A percentile compares a stretch with the other conserved stretches of the same genome.
phyloP scores from a whole-genome alignment of 1,284 basidiomycete species.

The Pseudozyma pruni region DNA sequence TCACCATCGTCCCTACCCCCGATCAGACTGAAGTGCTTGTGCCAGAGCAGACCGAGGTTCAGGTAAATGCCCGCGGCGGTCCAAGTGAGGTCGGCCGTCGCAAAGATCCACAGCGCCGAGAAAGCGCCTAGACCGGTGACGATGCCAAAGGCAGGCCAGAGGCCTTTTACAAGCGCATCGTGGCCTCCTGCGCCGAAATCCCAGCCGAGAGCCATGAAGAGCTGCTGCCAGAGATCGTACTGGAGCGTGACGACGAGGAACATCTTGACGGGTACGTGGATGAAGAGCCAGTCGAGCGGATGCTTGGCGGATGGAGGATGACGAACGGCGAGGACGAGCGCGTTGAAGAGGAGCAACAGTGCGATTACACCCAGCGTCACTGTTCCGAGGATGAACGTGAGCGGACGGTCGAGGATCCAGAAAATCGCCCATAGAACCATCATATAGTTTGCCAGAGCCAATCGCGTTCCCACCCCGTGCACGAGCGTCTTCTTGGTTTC shows the following conservation, averaged over 20 bases:
- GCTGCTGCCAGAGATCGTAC: slow-evolving; percentile 70
- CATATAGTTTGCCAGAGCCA: slow-evolving; percentile 82
- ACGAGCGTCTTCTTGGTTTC: slow-evolving; percentile 75
- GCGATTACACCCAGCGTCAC: slow-evolving; percentile 48
- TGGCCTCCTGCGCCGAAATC: slow-evolving; percentile 51
- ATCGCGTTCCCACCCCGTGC: slow-evolving; percentile 78
- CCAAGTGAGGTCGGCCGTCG: slow-evolving; percentile 56
- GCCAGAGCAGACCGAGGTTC: slow-evolving; percentile 55
- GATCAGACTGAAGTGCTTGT: slow-evolving; percentile 45
- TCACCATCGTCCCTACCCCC: slow-evolving; percentile 40
- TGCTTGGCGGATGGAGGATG: slow-evolving; percentile 67
- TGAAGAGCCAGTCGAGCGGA: slow-evolving; percentile 71
- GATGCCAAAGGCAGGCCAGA: slow-evolving; percentile 59
- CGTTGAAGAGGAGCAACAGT: slow-evolving; percentile 54
- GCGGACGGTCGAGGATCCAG: slow-evolving; percentile 73
- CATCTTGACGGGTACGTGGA: slow-evolving; percentile 71
- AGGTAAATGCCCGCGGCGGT: slow-evolving; percentile 54
- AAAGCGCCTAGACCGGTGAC: slow-evolving; percentile 46
- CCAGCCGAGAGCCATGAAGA: slow-evolving; percentile 71
- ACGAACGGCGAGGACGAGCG: slow-evolving; percentile 46
- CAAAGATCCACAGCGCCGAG: slow-evolving; percentile 61
- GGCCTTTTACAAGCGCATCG: slow-evolving; percentile 32
- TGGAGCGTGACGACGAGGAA: slow-evolving; percentile 70
- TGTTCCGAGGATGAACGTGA: slow-evolving; percentile 52
- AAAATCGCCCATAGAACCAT: slow-evolving; percentile 85